Conservation (phyloP, 345 rosid species). For the Nephelium lappaceum region DNA sequence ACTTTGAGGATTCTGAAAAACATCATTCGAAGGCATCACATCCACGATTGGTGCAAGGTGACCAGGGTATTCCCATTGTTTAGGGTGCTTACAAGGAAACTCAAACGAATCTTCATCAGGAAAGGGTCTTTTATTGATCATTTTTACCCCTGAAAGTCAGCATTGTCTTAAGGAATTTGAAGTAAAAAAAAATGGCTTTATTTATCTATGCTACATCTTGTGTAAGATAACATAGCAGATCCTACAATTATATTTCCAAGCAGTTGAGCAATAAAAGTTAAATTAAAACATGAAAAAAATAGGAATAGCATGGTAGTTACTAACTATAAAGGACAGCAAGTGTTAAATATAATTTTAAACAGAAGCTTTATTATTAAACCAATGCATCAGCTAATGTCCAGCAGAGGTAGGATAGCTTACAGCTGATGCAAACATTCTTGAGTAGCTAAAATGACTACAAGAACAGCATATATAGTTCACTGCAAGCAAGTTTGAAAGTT, state of each 20-base stretch:
- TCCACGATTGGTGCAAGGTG: conserved; percentile 26
- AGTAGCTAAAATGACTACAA: not conserved
- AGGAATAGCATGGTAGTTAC: not conserved
- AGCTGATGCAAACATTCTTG: not conserved
- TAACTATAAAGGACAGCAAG: not conserved
- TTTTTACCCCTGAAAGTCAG: conserved; percentile 32
- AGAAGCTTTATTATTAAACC: not conserved
- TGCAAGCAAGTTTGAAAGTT: not conserved
- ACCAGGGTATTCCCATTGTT: conserved; percentile 36
- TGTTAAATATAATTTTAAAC: not conserved
- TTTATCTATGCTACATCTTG: not conserved
- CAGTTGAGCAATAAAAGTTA: not conserved
- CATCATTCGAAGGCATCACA: conserved; percentile 20
- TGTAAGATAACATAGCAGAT: not conserved
- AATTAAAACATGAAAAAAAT: not conserved
- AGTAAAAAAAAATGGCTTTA: no score
- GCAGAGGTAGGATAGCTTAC: not conserved
- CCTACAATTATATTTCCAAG: not conserved
- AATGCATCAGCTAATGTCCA: not conserved
- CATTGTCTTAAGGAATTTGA: not conserved
- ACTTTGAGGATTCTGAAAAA: conserved; percentile 9
- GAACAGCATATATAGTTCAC: not conserved
- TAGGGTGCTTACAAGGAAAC: conserved; percentile 46
- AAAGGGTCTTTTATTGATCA: conserved; percentile 60
- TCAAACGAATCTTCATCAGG: conserved; percentile 44